Conservation (phyloP, 2,329 filamentous ascomycete genomes). For the Colletotrichum abscissum region DNA sequence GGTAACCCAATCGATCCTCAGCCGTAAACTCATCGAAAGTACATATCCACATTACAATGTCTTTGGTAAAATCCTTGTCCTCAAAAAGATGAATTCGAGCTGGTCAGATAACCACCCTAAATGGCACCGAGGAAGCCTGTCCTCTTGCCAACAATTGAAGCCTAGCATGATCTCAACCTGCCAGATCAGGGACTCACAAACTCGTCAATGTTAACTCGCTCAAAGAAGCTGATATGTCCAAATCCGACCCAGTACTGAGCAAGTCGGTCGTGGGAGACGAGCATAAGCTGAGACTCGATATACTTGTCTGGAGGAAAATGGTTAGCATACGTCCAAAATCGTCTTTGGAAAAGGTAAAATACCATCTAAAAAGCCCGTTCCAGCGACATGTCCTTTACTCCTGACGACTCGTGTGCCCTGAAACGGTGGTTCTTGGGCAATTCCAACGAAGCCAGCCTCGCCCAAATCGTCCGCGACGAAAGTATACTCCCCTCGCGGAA, state of each 20-base stretch:
- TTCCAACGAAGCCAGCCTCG: conserved; percentile 69
- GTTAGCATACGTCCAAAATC: background rate
- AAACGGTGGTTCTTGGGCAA: conserved; percentile 76
- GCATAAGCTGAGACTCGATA: conserved; percentile 79
- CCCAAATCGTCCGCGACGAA: conserved; percentile 86
- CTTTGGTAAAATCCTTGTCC: background rate
- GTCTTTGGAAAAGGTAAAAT: conserved; percentile 44
- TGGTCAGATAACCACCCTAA: background rate
- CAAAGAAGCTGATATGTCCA: conserved; percentile 69
- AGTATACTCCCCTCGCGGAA: conserved; percentile 86
- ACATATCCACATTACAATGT: background rate
- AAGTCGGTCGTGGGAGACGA: conserved; percentile 80
- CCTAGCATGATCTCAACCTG: background rate
- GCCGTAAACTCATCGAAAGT: background rate
- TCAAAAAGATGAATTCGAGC: background rate
- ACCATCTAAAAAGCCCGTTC: conserved; percentile 78
- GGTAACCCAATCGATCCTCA: background rate
- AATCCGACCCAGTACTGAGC: conserved; percentile 84
- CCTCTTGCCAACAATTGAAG: background rate
- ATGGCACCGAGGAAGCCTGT: background rate
- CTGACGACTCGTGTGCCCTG: conserved; percentile 78
- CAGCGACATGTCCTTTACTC: conserved; percentile 82
- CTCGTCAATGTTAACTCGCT: conserved; percentile 68
- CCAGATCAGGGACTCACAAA: conserved; percentile 49
- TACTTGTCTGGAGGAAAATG: conserved; percentile 70